Percentiles rank a stretch among this genome's conserved stretches.
Conservation (phyloP, 331 rosid genomes). For the Malus hybrid region DNA sequence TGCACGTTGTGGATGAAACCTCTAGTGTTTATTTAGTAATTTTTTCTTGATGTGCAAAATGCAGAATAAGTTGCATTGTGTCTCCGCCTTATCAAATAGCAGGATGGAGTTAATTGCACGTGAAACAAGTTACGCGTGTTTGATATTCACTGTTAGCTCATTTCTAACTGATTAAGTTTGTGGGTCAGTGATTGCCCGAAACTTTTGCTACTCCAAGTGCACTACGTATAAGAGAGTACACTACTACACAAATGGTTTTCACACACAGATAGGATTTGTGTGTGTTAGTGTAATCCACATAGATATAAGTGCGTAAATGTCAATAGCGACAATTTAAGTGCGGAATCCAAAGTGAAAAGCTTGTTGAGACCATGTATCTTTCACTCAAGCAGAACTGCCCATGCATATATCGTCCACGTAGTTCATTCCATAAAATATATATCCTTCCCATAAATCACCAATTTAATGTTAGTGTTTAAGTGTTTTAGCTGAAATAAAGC, state of each 20-base stretch:
- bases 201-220: too few relatives aligned
- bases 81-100: neutral
- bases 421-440: slow-evolving; percentile 1
- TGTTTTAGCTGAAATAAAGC: too few relatives aligned
- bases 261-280: too few relatives aligned
- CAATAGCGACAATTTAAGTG: neutral
- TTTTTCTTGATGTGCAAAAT: neutral
- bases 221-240: too few relatives aligned
- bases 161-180: neutral
- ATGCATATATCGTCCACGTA: slow-evolving; percentile 2
- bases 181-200: too few relatives aligned
- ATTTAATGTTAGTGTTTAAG: neutral
- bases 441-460: neutral
- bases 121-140: neutral
- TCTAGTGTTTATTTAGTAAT: neutral
- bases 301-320: too few relatives aligned
- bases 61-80: neutral
- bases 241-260: too few relatives aligned
- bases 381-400: slow-evolving; percentile 3
- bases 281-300: too few relatives aligned
- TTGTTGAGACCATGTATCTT: neutral
- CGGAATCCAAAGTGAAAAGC: too few relatives aligned
- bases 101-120: neutral
- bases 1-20: too few relatives aligned
- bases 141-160: neutral